A percentile compares a stretch with the other conserved stretches of the same genome.
Conservation (phyloP, 2,329 filamentous ascomycete genomes). For the Decorospora gaudefroyi region DNA sequence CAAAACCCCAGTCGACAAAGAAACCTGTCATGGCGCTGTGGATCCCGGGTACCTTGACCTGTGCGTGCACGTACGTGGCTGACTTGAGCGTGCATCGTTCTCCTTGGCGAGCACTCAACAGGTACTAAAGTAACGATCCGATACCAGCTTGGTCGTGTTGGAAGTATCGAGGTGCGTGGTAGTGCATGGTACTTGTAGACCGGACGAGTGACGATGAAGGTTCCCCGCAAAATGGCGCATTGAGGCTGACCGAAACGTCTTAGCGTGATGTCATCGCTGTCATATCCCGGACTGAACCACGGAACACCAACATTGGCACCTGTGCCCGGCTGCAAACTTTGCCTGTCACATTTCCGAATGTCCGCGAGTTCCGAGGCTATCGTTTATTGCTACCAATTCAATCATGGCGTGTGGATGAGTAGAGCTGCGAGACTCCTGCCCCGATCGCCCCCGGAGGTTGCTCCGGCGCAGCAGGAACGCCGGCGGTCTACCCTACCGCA, state of each 20-base stretch:
- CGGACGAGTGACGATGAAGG: constrained; percentile 1
- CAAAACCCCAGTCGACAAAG: constrained; percentile 11
- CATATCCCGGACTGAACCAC: constrained; percentile 15
- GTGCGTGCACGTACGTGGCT: constrained; percentile 32
- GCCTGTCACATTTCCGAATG: not conserved
- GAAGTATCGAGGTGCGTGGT: not conserved
- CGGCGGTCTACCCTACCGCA: no score
- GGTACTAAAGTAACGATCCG: constrained; percentile 3
- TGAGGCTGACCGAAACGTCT: constrained; percentile 16
- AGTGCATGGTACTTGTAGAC: constrained; percentile 8
- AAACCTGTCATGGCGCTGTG: constrained; percentile 20
- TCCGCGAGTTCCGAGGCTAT: not conserved
- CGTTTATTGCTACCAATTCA: not conserved
- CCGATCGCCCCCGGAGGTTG: no score
- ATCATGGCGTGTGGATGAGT: no score
- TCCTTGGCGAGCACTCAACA: constrained; percentile 11
- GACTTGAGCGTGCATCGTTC: constrained; percentile 7
- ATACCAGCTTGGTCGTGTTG: constrained; percentile 5
- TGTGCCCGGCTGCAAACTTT: not conserved
- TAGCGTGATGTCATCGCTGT: constrained; percentile 27
- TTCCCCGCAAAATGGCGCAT: constrained; percentile 27
- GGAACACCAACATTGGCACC: constrained; percentile 9
- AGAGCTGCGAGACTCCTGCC: no score
- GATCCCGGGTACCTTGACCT: constrained; percentile 5
- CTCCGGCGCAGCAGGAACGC: no score